Evolutionary conservation across 1,139 yeast species (phyloP).

Genomic region (Magnusiomyces fungicola): DNA sequence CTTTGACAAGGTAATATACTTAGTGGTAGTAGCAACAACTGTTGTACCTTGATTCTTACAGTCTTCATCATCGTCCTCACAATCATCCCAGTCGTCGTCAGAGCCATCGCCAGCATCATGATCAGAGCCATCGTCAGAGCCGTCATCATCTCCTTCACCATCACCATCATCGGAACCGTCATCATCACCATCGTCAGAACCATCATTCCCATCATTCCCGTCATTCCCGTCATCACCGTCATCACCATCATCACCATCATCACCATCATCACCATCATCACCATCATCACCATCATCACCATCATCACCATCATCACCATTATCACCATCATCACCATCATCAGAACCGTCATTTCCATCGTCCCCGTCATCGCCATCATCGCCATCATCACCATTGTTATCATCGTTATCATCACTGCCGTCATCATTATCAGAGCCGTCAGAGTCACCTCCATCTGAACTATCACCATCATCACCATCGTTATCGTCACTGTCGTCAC

Average conservation of each 20-base stretch:
- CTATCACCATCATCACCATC: not conserved
- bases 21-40: not conserved
- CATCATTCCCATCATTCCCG: constrained; percentile 16
- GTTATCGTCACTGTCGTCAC: not conserved
- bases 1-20: not conserved
- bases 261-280: not conserved
- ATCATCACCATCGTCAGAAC: not conserved
- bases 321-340: not conserved
- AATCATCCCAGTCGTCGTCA: constrained; percentile 12
- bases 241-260: not conserved
- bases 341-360: not conserved
- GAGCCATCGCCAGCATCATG: constrained; percentile 18
- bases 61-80: not conserved
- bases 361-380: not conserved
- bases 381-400: not conserved
- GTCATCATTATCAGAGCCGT: not conserved
- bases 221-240: constrained; percentile 4
- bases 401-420: not conserved
- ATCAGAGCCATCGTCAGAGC: constrained; percentile 22
- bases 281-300: not conserved
- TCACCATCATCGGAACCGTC: constrained; percentile 1
- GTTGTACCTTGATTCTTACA: not conserved
- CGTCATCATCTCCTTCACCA: constrained; percentile 26
- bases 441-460: not conserved
- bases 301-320: not conserved